Evolutionary conservation across 495 filamentous ascomycete species (phyloP).

Genomic region (Emericellopsis terricola): DNA sequence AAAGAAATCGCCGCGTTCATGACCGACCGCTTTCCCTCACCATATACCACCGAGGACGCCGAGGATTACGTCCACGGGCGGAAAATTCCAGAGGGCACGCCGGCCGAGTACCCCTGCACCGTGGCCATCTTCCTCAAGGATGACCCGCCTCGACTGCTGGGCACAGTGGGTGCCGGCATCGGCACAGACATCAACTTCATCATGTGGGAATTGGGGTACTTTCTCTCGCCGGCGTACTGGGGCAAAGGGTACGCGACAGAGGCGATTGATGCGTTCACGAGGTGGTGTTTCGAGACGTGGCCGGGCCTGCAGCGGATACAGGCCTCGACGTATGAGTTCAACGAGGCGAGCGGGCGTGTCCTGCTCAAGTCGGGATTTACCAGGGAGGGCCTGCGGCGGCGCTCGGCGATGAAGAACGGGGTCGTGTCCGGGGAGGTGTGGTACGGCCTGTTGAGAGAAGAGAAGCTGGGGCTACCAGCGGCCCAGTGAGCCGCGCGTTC

Average conservation of each 20-base stretch:
- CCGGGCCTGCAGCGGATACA: slow-evolving; percentile 16
- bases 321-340: slow-evolving; percentile 12
- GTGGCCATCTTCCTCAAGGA: slow-evolving; percentile 14
- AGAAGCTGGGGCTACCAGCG: no score
- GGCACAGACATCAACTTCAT: slow-evolving; percentile 11
- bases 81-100: background rate
- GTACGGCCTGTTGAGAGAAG: slow-evolving; percentile 18
- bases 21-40: slow-evolving; percentile 15
- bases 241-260: slow-evolving; percentile 19
- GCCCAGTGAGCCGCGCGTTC: no score
- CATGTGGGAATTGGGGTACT: slow-evolving; percentile 22
- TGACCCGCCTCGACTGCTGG: slow-evolving; percentile 5
- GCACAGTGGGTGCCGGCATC: slow-evolving; percentile 15
- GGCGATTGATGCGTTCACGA: slow-evolving; percentile 6
- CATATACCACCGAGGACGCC: slow-evolving; percentile 17
- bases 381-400: slow-evolving; percentile 17
- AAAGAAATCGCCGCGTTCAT: slow-evolving; percentile 15
- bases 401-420: slow-evolving; percentile 16
- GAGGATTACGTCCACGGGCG: background rate
- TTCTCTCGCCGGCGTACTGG: slow-evolving; percentile 15
- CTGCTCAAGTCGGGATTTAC: slow-evolving; percentile 17
- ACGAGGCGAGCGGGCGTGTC: slow-evolving; percentile 15
- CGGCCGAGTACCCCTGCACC: slow-evolving; percentile 4
- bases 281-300: slow-evolving; percentile 17
- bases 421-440: slow-evolving; percentile 11